Evolutionary conservation across 495 filamentous ascomycete genomes (phyloP), one percentile per base, ranked within the genome.

Genomic region (Lasiosphaeria ovina): DNA sequence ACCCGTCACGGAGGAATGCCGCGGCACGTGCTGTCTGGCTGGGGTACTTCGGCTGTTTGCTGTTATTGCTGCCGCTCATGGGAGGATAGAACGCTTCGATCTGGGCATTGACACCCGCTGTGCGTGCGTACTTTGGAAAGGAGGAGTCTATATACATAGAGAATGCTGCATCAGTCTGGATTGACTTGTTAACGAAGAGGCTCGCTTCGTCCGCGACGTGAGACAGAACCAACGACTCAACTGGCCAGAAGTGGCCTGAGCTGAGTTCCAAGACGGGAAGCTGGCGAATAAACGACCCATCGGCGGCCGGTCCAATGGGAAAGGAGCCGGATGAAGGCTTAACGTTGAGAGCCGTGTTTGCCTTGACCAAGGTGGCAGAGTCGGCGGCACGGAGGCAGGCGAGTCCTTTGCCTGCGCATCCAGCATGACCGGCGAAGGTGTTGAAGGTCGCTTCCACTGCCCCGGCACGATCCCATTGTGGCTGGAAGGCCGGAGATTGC

Each of bases 141-240:
- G 77, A 60, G 36, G 72, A 62, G 42, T 79, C 72, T 32, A 83
- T 63, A 63, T 77, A 81, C n/a, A 62, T 68, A 42, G 76, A 75
- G 71, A 84, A 85, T 54, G 83, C 74, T 24, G 75, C 73, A 44
- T 83, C 77, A 17, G 81, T 81, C 31, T 73, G 77, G 32, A 84
- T 75, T 65, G 79, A 67, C 54, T 73, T 71, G 54, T 64, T 66
- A 3, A 74, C 72, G 52, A 79, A 78, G 7, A 76, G 55, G 6
- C 66, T 67, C 24, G 72, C 56, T 65, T 79, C 77, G 50, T 79
- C 71, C 14, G 73, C 62, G 16, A 72, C 69, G 54, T 80, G 77
- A 9, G 71, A 73, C 2, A 81, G 53, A 14, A 80, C 70, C 24
- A 78, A 36, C 7, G 74, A 77, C 4, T 75, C 64, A 12, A 78